Evolutionary conservation across 345 rosid species (phyloP).

Genomic region (Cardamine occulta): DNA sequence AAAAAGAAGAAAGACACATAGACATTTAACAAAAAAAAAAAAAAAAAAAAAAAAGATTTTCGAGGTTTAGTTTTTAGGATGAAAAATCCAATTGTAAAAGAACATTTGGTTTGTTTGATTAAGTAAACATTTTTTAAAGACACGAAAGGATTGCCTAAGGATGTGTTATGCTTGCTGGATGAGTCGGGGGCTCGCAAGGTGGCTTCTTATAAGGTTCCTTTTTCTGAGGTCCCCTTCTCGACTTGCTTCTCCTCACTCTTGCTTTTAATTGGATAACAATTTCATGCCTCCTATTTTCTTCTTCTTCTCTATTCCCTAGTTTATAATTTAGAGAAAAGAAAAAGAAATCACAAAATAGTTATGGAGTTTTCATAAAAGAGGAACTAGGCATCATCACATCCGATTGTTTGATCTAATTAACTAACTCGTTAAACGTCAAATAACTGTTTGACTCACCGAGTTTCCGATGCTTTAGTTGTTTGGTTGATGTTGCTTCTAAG

Average conservation of each 20-base stretch:
- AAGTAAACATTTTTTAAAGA: background rate
- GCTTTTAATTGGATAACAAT: slow-evolving; percentile 24
- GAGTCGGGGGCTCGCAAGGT: slow-evolving; percentile 18
- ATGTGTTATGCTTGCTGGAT: slow-evolving; percentile 10
- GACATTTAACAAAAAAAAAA: too few relatives aligned
- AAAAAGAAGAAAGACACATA: too few relatives aligned
- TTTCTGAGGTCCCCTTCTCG: slow-evolving; percentile 22
- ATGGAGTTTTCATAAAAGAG: background rate
- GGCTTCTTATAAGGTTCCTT: slow-evolving; percentile 17
- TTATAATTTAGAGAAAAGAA: background rate
- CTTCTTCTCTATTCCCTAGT: slow-evolving; percentile 10
- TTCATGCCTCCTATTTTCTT: background rate
- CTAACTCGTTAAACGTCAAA: background rate
- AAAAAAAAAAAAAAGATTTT: too few relatives aligned
- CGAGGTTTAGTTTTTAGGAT: too few relatives aligned
- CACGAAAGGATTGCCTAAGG: background rate
- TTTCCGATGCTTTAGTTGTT: slow-evolving; percentile 4
- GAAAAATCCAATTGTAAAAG: background rate
- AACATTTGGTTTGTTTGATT: background rate
- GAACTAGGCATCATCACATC: background rate
- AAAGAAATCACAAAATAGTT: background rate
- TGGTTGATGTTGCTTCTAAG: slow-evolving; percentile 14
- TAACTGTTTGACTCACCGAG: background rate
- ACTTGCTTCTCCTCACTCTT: slow-evolving; percentile 9
- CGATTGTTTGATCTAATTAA: background rate